Evolutionary conservation across 345 rosid species (phyloP), one percentile per base, ranked within the genome.

Genomic region (Bretschneidera sinensis): DNA sequence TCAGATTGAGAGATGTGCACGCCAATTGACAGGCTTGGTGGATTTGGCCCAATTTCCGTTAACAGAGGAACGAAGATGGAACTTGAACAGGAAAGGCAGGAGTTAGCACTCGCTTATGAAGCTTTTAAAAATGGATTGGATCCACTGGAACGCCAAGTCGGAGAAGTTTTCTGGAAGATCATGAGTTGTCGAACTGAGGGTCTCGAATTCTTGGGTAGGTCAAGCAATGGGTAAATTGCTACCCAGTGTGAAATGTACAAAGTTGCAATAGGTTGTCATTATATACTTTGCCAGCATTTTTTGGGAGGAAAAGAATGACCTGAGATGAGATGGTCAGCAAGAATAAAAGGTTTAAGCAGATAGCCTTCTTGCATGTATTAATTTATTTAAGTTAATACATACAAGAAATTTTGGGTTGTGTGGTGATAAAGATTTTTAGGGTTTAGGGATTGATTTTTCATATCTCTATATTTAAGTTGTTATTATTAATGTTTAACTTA

Each of bases 91-190:
- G 67, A 28, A 24, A 53, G 53, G n/a, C 59, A 66, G 48, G 77
- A 72, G 73, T 25, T 78, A 43, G 64, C 50, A 1, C 31, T 28
- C 43, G 79, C 60, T 61, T 59, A 56, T 57, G 72, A 78, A 51
- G 53, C 61, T 39, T 48, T 75, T 3, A 69, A 55, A 64, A 66
- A 66, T 11, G 77, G 70, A 9, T 72, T 78, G 72, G 74, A 75
- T 62, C 68, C 79, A 10, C 21, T 78, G 60, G 79, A 75, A 61
- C 64, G 52, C 13, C 72, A 71, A 51, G 59, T 75, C 51, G 68
- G 77, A 63, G 83, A 75, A 20, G 71, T 75, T 21, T 78, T 74
- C 48, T 75, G 57, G 16, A 75, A 53, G 53, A 78, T 78, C 51
- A 62, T 74, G 70, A 57, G 48, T 34, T 64, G 65, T 43, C 71